Evolutionary conservation across 192 early-diverging fungal species (phyloP), one percentile per base, ranked within the genome.

Genomic region (Coemansia sp.): DNA sequence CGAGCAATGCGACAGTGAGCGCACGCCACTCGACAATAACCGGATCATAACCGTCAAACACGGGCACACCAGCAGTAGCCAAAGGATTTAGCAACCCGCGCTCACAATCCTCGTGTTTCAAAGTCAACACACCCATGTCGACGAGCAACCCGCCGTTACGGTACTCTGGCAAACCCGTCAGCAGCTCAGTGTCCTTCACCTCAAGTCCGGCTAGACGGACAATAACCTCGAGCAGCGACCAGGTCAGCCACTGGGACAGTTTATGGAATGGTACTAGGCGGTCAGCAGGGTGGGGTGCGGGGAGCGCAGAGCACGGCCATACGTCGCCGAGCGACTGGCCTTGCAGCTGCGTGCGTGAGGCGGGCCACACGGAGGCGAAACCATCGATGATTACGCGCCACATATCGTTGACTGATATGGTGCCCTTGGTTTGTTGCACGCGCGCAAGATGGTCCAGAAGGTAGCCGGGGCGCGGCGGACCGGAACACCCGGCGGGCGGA

Each of bases 161-260:
- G 62, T 91, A 93, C 67, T 91, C 89, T 24, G 89, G 86, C 34
- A 97, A 72, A 8, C 95, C 95, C 2, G 95, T 97, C 66, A 97
- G 81, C 8, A 68, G 49, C 30, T 89, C 85, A 8, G 83, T 59
- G 13, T 86, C 87, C 8, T 69, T 63, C 22, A 88, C 75, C 9
- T 34, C 58, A 19, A 85, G 56, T 23, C 57, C 57, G 22, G 62
- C 66, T 41, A 90, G 68, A 19, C 81, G 77, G 44, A 81, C 79
- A 14, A 95, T 63, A 5, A 89, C 84, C 43, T 95, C 95, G 71
- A 94, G 82, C 38, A 95, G 80, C 3, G 92, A 94, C 76, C 94
- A 95, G 1, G 92, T 91, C 39, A 97, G 86, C 95, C 95, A 97
- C 67, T 97, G 95, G 7, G 93, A 92, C 44, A 97, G 82, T 59